phyloP scores from a whole-genome alignment of 257 asterid genomes.

The Ballota nigra region DNA sequence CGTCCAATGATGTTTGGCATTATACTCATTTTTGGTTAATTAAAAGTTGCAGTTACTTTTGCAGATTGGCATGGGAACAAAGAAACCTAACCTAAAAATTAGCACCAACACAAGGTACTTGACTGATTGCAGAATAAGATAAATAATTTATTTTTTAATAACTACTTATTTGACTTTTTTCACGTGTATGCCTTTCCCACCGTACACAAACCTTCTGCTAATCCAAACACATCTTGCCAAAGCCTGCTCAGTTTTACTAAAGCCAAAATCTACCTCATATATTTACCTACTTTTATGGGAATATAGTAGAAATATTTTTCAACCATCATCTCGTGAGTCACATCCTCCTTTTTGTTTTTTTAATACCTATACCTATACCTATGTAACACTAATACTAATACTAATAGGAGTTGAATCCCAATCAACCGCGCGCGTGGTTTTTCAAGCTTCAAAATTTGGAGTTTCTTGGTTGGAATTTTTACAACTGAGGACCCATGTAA shows the following conservation, averaged over 20 bases:
- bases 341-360: too few relatives aligned
- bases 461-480: too few relatives aligned
- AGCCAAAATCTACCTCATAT: slow-evolving; percentile 5
- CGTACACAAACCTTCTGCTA: background rate
- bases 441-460: too few relatives aligned
- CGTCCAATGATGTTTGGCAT: too few relatives aligned
- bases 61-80: slow-evolving; percentile 37
- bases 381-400: too few relatives aligned
- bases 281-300: background rate
- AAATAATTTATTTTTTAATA: background rate
- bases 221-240: slow-evolving; percentile 20
- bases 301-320: too few relatives aligned
- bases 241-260: background rate
- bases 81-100: slow-evolving; percentile 18
- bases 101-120: slow-evolving; percentile 26
- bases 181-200: slow-evolving; percentile 25
- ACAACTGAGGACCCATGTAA: too few relatives aligned
- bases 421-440: too few relatives aligned
- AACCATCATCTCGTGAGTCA: too few relatives aligned
- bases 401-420: too few relatives aligned
- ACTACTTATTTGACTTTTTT: slow-evolving; percentile 17
- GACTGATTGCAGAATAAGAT: slow-evolving; percentile 26
- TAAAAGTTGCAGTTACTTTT: slow-evolving; percentile 28
- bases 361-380: too few relatives aligned
- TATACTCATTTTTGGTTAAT: background rate